Conservation (phyloP, 192 early-diverging fungal species). For the Backusella liffmaniae region DNA sequence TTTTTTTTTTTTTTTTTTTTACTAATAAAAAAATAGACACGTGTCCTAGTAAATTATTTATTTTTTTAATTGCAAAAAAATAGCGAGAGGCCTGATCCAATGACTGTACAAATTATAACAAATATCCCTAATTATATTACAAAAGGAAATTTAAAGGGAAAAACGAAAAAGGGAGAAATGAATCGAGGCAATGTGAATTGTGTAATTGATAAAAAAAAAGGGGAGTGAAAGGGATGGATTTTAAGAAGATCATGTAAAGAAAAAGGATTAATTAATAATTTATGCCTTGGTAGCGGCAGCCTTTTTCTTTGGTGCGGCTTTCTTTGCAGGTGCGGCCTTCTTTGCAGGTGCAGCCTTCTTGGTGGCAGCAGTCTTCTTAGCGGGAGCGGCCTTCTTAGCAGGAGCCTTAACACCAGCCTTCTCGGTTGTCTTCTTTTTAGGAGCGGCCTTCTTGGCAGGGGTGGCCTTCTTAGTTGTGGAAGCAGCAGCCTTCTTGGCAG, state of each 20-base stretch:
- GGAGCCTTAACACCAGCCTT: constrained; percentile 38
- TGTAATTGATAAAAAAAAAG: neutral
- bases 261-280: constrained; percentile 1
- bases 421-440: constrained; percentile 43
- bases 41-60: constrained; percentile 6
- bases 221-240: neutral
- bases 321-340: constrained; percentile 42
- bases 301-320: constrained; percentile 30
- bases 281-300: constrained; percentile 36
- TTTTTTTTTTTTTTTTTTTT: neutral
- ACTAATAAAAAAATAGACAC: constrained; percentile 1
- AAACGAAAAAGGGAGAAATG: neutral
- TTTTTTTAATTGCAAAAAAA: constrained; percentile 9
- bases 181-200: constrained; percentile 5
- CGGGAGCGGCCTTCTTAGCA: constrained; percentile 39
- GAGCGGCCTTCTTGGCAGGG: constrained; percentile 41
- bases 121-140: constrained; percentile 8
- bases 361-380: constrained; percentile 23
- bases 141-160: constrained; percentile 7
- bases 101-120: constrained; percentile 11
- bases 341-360: constrained; percentile 37
- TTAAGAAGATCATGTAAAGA: neutral
- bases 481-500: constrained; percentile 39
- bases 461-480: constrained; percentile 14
- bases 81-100: neutral